Base-by-base conservation (phyloP, 2,329 filamentous ascomycete species). In the Xylariales sp. region DNA sequence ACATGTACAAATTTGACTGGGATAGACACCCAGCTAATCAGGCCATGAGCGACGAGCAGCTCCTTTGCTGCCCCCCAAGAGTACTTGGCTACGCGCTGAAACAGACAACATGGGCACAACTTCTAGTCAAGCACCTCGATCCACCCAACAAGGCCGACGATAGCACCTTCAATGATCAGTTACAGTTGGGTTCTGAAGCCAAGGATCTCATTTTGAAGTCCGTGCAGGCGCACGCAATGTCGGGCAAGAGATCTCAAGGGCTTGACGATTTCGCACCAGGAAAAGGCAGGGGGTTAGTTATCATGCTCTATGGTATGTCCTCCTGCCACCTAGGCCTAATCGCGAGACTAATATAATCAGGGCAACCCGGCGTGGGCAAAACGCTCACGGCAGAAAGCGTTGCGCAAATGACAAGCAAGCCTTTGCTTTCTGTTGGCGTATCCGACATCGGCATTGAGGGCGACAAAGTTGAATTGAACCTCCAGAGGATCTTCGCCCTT, bases 101-200 rank as follows among this genome's bases (percentile, higher is more conserved):
- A 23, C 62, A 43, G 30, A 65, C 60, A 34, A 60, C 62, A 49
- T 65, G 56, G 62, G 62, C 55, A 12, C 62, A 65, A 49, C 55
- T 65, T 28, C 62, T 65, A 9, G 62, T 65, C 2, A 36, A 23
- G 16, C 36, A 65, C 28, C 36, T 65, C 5, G 7, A 41, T 10
- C 7, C 3, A 12, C 39, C 55, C 9, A 32, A 54, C 14, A 9
- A 65, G 48, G 56, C 49, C 16, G 30, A 65, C 30, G 23, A 57
- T 9, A 60, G 48, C 30, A 65, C 62, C 41, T 65, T 60, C 18
- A 14, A 49, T 16, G 12, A 65, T 12, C 6, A 60, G 16, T 48
- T 60, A 34, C 56, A 65, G 46, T n/a, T 65, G 10, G 62, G 34
- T 36, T 36, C 34, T 3, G 69, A 78, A 78, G 18, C 53, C 6